phyloP scores from a whole-genome alignment of 768 basidiomycete genomes.

The Lentinula boryana region DNA sequence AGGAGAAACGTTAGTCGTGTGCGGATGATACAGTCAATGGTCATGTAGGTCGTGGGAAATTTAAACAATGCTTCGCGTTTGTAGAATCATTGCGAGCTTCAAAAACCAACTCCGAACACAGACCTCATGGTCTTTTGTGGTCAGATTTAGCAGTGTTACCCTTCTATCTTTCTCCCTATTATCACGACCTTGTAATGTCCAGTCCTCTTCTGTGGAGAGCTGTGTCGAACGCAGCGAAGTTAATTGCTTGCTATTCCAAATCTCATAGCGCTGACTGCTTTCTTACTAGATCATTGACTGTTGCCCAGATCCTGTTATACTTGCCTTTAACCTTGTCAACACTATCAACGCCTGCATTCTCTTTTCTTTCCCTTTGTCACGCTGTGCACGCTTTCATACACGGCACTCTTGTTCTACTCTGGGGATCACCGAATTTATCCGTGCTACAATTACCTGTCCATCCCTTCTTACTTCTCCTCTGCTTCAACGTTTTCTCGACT shows the following conservation, averaged over 20 bases:
- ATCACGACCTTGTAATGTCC: background rate
- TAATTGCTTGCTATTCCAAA: background rate
- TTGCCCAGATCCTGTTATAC: slow-evolving; percentile 75
- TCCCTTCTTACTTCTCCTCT: slow-evolving; percentile 79
- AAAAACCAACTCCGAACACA: background rate
- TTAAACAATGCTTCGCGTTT: too few species aligned
- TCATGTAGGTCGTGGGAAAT: too few species aligned
- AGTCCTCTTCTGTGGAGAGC: slow-evolving; percentile 5
- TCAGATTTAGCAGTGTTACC: background rate
- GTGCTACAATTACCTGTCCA: slow-evolving; percentile 84
- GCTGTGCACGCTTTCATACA: slow-evolving; percentile 75
- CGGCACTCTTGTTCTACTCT: slow-evolving; percentile 69
- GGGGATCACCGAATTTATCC: slow-evolving; percentile 65
- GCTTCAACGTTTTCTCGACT: slow-evolving; percentile 78
- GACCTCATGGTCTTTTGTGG: background rate
- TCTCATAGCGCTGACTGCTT: background rate
- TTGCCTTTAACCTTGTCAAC: slow-evolving; percentile 82
- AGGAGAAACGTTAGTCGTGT: too few species aligned
- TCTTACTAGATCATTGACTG: slow-evolving; percentile 59
- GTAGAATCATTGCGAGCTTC: background rate
- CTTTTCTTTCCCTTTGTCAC: slow-evolving; percentile 73
- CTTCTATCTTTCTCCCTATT: background rate
- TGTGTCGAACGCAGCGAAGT: slow-evolving; percentile 6
- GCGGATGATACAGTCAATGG: too few species aligned
- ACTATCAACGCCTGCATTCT: slow-evolving; percentile 72